These are phyloP conservation scores for Salix dunnii DNA, from an alignment of 345 rosid genomes.

Conservation along the genomic window DNA sequence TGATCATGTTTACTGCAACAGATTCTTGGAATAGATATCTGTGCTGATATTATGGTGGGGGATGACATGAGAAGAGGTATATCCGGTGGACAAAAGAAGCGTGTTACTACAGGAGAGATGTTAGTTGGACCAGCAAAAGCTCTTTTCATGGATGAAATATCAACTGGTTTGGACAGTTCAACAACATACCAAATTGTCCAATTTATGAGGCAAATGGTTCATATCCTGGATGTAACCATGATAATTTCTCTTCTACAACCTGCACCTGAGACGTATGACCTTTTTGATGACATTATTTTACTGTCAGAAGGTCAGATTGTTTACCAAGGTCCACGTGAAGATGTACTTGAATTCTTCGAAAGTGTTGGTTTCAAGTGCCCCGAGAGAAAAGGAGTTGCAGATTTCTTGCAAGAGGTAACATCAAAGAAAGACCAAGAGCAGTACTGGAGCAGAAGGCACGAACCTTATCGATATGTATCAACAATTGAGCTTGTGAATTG, in stretches of 20 bases:
- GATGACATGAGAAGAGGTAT: constrained; percentile 63
- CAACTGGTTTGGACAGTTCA: constrained; percentile 63
- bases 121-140: constrained; percentile 64
- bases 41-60: constrained; percentile 58
- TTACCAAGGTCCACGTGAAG: constrained; percentile 53
- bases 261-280: constrained; percentile 59
- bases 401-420: constrained; percentile 62
- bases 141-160: constrained; percentile 63
- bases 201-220: constrained; percentile 61
- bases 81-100: constrained; percentile 63
- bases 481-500: constrained; percentile 38
- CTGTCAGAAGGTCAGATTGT: constrained; percentile 58
- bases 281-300: constrained; percentile 56
- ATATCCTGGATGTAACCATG: constrained; percentile 55
- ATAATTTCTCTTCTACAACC: constrained; percentile 59
- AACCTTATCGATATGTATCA: constrained; percentile 37
- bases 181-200: constrained; percentile 55
- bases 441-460: constrained; percentile 41
- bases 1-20: constrained; percentile 9
- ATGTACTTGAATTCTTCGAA: constrained; percentile 51
- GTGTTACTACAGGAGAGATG: constrained; percentile 69
- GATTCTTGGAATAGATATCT: constrained; percentile 56
- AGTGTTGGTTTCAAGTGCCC: constrained; percentile 52
- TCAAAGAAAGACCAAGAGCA: constrained; percentile 57
- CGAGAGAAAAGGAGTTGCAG: constrained; percentile 56